Evolutionary conservation across 177 flowering plant genomes (phyloP).

Genomic region (Vitis hybrid): DNA sequence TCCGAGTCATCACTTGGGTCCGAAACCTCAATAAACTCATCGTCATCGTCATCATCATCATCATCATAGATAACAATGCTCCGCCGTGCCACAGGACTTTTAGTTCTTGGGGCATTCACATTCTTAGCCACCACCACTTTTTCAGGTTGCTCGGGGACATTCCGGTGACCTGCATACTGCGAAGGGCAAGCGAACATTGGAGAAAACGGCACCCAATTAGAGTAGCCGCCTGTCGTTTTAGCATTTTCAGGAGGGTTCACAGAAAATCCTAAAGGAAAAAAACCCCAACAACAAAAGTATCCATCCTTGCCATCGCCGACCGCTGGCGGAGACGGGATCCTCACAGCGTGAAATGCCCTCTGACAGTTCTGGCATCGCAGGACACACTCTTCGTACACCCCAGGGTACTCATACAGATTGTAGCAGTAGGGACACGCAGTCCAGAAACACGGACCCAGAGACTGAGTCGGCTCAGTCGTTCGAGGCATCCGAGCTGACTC

Average conservation of each 20-base stretch:
- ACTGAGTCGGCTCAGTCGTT: slow-evolving; percentile 8
- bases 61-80: too few relatives aligned
- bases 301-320: slow-evolving; percentile 21
- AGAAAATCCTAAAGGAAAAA: slow-evolving; percentile 54
- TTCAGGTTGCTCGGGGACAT: background rate
- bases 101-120: background rate
- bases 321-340: slow-evolving; percentile 46
- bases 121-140: background rate
- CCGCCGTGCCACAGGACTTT: slow-evolving; percentile 12
- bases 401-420: slow-evolving; percentile 49
- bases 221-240: slow-evolving; percentile 9
- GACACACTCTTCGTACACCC: slow-evolving; percentile 46
- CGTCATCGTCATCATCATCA: slow-evolving; percentile 36
- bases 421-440: slow-evolving; percentile 71
- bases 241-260: slow-evolving; percentile 19
- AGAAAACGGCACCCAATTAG: slow-evolving; percentile 56
- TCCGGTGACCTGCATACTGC: background rate
- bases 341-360: slow-evolving; percentile 55
- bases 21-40: slow-evolving; percentile 30
- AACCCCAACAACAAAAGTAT: slow-evolving; percentile 61
- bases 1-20: slow-evolving; percentile 42
- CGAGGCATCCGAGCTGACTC: slow-evolving; percentile 3
- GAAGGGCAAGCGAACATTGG: slow-evolving; percentile 46
- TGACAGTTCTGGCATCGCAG: slow-evolving; percentile 56
- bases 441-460: slow-evolving; percentile 40